Evolutionary conservation across 768 basidiomycete species (phyloP).

Genomic region (Tulasnella sp.): DNA sequence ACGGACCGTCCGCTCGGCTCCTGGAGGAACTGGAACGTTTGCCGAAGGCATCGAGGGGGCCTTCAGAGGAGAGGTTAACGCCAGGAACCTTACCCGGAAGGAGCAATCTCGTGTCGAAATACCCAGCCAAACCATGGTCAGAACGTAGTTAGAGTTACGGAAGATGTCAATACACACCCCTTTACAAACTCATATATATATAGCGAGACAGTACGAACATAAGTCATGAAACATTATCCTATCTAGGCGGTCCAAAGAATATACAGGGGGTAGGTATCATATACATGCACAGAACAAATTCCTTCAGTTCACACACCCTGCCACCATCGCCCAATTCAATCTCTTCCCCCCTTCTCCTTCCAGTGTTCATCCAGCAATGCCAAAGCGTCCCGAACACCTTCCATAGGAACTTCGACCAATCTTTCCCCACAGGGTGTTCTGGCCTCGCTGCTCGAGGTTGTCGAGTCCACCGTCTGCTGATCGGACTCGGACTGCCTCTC

Average conservation of each 20-base stretch:
- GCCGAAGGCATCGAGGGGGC: background rate
- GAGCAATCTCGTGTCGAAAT: background rate
- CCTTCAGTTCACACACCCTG: too few species aligned
- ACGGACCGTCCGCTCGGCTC: background rate
- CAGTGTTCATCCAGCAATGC: constrained; percentile 55
- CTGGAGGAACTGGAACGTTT: background rate
- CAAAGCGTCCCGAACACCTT: constrained; percentile 67
- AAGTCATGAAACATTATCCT: background rate
- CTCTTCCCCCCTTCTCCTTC: background rate
- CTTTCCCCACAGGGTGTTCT: constrained; percentile 36
- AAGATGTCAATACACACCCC: background rate
- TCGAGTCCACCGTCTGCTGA: constrained; percentile 54
- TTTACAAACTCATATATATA: background rate
- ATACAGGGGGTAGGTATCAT: too few species aligned
- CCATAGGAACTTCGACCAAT: constrained; percentile 59
- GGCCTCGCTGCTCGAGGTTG: constrained; percentile 24
- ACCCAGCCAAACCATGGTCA: constrained; percentile 8
- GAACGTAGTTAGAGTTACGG: background rate
- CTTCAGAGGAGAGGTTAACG: background rate
- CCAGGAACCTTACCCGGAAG: background rate
- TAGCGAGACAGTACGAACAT: background rate
- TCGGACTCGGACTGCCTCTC: constrained; percentile 39
- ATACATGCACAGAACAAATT: too few species aligned
- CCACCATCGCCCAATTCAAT: background rate
- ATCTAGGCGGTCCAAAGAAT: too few species aligned